Evolutionary conservation across 129 eudicot species (phyloP).

Genomic region (Scalesia atractyloides): DNA sequence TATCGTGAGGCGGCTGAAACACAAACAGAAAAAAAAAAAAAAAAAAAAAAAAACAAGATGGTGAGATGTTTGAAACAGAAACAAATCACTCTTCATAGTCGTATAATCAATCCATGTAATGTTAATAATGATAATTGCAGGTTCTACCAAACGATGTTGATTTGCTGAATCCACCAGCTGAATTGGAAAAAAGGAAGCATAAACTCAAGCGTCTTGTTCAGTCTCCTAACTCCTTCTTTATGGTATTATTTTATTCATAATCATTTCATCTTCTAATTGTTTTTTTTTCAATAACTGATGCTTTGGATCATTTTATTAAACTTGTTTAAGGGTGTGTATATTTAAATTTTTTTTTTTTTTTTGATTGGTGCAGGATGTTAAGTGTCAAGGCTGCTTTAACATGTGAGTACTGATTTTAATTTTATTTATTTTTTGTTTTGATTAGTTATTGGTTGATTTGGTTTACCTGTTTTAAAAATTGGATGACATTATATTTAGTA

Average conservation of each 20-base stretch:
- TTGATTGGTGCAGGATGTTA: slow-evolving; percentile 41
- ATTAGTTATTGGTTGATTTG: too few relatives aligned
- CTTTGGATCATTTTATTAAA: too few relatives aligned
- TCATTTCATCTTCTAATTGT: neutral
- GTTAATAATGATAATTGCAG: neutral
- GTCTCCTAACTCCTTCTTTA: slow-evolving; percentile 59
- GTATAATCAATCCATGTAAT: neutral
- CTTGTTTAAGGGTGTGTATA: too few relatives aligned
- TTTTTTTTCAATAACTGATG: too few relatives aligned
- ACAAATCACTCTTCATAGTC: neutral
- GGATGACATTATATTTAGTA: too few relatives aligned
- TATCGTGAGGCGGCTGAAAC: slow-evolving; percentile 6
- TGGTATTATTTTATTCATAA: too few relatives aligned
- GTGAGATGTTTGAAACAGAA: neutral
- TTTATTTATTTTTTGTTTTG: too few relatives aligned
- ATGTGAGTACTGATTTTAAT: slow-evolving; percentile 38
- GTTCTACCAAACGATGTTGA: slow-evolving; percentile 35
- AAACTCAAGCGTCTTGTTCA: slow-evolving; percentile 60
- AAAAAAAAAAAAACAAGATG: neutral
- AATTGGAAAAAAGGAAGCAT: slow-evolving; percentile 60
- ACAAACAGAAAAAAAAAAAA: too few relatives aligned
- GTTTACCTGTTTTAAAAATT: too few relatives aligned
- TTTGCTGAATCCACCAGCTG: slow-evolving; percentile 54
- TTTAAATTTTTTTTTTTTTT: neutral
- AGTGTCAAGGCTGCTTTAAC: slow-evolving; percentile 60